Conservation (phyloP, 1,284 basidiomycete genomes). For the Ceratobasidium sp. region DNA sequence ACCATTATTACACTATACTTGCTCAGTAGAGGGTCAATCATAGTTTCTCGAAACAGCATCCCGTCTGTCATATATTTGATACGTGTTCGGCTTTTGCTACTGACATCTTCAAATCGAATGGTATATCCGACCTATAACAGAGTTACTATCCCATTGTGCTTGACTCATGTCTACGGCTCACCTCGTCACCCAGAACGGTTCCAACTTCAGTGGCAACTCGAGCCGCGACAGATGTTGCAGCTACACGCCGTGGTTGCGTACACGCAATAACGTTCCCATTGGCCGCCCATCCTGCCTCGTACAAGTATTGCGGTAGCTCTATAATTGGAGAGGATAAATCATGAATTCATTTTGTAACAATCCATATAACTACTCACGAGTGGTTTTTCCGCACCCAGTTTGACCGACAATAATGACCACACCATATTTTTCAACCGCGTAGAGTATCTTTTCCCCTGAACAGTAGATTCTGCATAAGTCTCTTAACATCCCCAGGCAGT, state of each 20-base stretch:
- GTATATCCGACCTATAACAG: constrained; percentile 85
- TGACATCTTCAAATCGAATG: constrained; percentile 95
- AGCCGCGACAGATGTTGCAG: constrained; percentile 90
- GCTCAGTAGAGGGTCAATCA: constrained; percentile 85
- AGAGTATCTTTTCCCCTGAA: constrained; percentile 75
- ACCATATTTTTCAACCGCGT: constrained; percentile 80
- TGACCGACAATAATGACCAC: constrained; percentile 91
- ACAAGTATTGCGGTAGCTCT: constrained; percentile 94
- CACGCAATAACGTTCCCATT: constrained; percentile 81
- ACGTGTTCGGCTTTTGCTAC: constrained; percentile 77
- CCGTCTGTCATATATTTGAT: constrained; percentile 98
- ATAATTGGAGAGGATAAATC: constrained; percentile 35
- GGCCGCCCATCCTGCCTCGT: constrained; percentile 86
- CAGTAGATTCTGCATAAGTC: neutral
- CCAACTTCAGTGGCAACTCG: constrained; percentile 92
- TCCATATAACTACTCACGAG: constrained; percentile 64
- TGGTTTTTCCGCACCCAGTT: constrained; percentile 97
- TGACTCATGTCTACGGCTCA: constrained; percentile 50
- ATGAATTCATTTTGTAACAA: neutral
- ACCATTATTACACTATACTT: constrained; percentile 96
- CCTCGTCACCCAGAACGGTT: constrained; percentile 86
- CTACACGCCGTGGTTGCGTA: constrained; percentile 94
- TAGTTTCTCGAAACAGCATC: constrained; percentile 93
- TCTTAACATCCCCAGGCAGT: neutral
- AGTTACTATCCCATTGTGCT: neutral